A percentile compares a stretch with the other conserved stretches of the same genome.
Conservation (phyloP, 2,329 filamentous ascomycete genomes). For the Waltergamsia citrina region DNA sequence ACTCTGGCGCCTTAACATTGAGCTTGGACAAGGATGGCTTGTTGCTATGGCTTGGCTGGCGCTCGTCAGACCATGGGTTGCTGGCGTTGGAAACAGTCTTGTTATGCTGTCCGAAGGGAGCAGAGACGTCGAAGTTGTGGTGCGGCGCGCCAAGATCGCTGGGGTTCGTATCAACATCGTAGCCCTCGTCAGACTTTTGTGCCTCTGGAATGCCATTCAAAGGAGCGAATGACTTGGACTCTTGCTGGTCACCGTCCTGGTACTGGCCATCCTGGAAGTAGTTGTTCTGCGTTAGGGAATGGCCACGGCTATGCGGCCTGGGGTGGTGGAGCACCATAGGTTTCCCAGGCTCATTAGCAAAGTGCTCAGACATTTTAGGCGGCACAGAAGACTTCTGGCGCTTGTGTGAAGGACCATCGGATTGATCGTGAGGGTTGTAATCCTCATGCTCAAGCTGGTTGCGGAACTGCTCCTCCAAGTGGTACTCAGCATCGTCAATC, state of each 20-base stretch:
- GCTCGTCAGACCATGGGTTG: slow-evolving; percentile 53
- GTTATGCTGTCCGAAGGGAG: slow-evolving; percentile 37
- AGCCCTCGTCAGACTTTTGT: slow-evolving; percentile 40
- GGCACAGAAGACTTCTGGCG: slow-evolving; percentile 28
- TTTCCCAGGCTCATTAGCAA: slow-evolving; percentile 42
- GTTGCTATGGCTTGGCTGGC: slow-evolving; percentile 47
- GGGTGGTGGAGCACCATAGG: slow-evolving; percentile 59
- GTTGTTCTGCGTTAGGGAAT: slow-evolving; percentile 58
- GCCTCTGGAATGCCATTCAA: slow-evolving; percentile 30
- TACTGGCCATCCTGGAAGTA: slow-evolving; percentile 28
- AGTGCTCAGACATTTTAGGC: slow-evolving; percentile 38
- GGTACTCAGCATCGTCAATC: slow-evolving; percentile 78
- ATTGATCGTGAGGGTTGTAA: slow-evolving; percentile 54
- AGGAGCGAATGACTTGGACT: slow-evolving; percentile 24
- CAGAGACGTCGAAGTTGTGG: slow-evolving; percentile 35
- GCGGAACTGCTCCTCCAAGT: slow-evolving; percentile 70
- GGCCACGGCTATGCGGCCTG: slow-evolving; percentile 63
- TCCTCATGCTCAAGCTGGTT: slow-evolving; percentile 72
- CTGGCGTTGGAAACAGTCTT: slow-evolving; percentile 45
- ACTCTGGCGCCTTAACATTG: slow-evolving; percentile 84
- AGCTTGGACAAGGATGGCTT: slow-evolving; percentile 68
- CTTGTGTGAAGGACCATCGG: slow-evolving; percentile 13
- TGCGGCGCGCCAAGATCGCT: slow-evolving; percentile 61
- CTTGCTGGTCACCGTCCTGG: slow-evolving; percentile 25
- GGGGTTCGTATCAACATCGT: slow-evolving; percentile 65